These are phyloP conservation scores for Athelia psychrophila DNA, from an alignment of 1,284 basidiomycete genomes.

Conservation along the genomic window DNA sequence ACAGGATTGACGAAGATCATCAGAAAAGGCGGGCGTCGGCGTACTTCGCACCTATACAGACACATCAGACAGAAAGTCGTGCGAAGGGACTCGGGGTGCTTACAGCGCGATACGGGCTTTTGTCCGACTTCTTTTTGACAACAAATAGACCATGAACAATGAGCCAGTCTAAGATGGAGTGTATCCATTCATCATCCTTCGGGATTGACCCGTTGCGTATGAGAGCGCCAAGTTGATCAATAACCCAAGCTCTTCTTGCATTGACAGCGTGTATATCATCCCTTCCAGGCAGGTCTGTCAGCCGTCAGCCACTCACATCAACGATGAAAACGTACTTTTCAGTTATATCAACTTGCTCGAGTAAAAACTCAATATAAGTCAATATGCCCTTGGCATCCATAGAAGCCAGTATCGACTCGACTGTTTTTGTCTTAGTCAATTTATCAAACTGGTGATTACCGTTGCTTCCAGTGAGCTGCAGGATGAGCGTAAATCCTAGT, in stretches of 20 bases:
- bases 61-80: constrained; percentile 5
- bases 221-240: constrained; percentile 83
- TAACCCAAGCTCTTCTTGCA: constrained; percentile 73
- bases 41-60: constrained; percentile 51
- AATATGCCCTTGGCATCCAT: constrained; percentile 78
- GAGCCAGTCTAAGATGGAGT: constrained; percentile 79
- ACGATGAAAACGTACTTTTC: neutral
- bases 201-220: constrained; percentile 81
- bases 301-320: constrained; percentile 16
- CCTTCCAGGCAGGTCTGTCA: constrained; percentile 28
- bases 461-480: constrained; percentile 85
- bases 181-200: constrained; percentile 79
- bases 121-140: constrained; percentile 72
- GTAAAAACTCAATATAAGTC: constrained; percentile 74
- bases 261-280: constrained; percentile 46
- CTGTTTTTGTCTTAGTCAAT: constrained; percentile 90
- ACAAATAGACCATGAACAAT: constrained; percentile 82
- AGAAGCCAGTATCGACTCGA: constrained; percentile 80
- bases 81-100: constrained; percentile 21
- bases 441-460: constrained; percentile 90
- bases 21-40: constrained; percentile 73
- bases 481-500: constrained; percentile 82
- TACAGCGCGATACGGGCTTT: constrained; percentile 61
- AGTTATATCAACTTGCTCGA: constrained; percentile 49
- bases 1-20: constrained; percentile 63